Conservation (phyloP, 2,329 filamentous ascomycete genomes). For the Fusarium annulatum region DNA sequence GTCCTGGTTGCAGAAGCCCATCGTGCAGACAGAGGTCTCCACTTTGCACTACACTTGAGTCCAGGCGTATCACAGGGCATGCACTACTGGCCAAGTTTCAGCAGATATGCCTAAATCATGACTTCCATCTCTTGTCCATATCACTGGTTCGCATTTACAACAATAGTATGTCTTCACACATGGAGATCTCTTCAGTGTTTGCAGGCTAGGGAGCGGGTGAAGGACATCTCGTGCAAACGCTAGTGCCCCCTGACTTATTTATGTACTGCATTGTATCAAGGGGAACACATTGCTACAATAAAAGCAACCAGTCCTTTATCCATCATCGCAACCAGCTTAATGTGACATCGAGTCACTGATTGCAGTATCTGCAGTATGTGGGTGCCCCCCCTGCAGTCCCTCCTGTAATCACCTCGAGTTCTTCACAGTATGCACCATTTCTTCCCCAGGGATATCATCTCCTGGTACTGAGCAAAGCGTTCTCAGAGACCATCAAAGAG, state of each 20-base stretch:
- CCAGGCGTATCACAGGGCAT: slow-evolving; percentile 1
- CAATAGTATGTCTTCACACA: neutral
- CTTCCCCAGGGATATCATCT: neutral
- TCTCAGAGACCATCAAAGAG: neutral
- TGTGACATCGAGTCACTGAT: neutral
- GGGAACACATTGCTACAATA: neutral
- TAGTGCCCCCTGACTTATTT: neutral
- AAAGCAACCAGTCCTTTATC: neutral
- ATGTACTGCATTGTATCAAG: neutral
- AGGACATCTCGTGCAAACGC: neutral
- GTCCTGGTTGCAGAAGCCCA: neutral
- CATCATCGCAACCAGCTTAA: neutral
- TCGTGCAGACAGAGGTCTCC: neutral
- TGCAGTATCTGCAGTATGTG: neutral
- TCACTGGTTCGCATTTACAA: neutral
- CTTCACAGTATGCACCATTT: neutral
- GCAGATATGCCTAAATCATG: neutral
- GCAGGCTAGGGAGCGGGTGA: neutral
- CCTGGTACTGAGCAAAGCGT: neutral
- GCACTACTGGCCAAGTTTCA: slow-evolving; percentile 9
- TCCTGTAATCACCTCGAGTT: neutral
- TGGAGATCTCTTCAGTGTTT: neutral
- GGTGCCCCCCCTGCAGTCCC: neutral
- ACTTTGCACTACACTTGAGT: neutral
- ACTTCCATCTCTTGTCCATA: slow-evolving; percentile 3